A percentile compares a stretch with the other conserved stretches of the same genome.
Conservation (phyloP, 176 grass and related monocot genomes). For the Paspalum notatum region DNA sequence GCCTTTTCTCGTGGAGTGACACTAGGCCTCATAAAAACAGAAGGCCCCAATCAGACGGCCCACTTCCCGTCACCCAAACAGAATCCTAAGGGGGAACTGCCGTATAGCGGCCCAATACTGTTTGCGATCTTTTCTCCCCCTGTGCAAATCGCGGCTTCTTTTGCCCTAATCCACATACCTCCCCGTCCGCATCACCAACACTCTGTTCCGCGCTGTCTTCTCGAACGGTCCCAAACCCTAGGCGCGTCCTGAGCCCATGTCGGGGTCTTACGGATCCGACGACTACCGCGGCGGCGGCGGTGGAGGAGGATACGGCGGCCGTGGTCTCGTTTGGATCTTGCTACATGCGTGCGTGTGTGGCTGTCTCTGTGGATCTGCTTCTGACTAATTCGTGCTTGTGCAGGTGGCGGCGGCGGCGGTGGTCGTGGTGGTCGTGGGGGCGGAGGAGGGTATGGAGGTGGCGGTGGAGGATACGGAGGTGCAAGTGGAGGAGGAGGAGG, state of each 20-base stretch:
- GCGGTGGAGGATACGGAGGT: slow-evolving; percentile 33
- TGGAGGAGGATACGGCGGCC: slow-evolving; percentile 23
- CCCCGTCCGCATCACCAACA: neutral
- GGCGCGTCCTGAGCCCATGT: slow-evolving; percentile 52
- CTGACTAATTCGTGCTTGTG: slow-evolving; percentile 35
- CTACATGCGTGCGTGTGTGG: neutral
- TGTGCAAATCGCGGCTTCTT: neutral
- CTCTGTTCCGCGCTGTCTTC: slow-evolving; percentile 30
- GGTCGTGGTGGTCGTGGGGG: slow-evolving; percentile 43
- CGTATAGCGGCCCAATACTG: neutral
- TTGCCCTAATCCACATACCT: slow-evolving; percentile 29
- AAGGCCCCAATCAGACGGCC: neutral
- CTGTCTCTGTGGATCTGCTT: slow-evolving; percentile 27
- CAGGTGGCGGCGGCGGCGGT: slow-evolving; percentile 45
- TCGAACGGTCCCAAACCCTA: slow-evolving; percentile 52
- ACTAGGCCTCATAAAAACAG: neutral
- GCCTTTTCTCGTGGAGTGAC: neutral
- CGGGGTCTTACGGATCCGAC: slow-evolving; percentile 68
- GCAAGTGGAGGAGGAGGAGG: slow-evolving; percentile 33
- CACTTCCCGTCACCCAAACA: neutral
- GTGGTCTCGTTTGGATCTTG: neutral
- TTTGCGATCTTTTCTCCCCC: neutral
- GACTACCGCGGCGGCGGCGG: slow-evolving; percentile 59
- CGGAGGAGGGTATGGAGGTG: slow-evolving; percentile 41
- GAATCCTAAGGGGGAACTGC: neutral